Evolutionary conservation across 306 rosid genomes (phyloP), one percentile per base, ranked within the genome.

Genomic region (Cucumis hystrix): DNA sequence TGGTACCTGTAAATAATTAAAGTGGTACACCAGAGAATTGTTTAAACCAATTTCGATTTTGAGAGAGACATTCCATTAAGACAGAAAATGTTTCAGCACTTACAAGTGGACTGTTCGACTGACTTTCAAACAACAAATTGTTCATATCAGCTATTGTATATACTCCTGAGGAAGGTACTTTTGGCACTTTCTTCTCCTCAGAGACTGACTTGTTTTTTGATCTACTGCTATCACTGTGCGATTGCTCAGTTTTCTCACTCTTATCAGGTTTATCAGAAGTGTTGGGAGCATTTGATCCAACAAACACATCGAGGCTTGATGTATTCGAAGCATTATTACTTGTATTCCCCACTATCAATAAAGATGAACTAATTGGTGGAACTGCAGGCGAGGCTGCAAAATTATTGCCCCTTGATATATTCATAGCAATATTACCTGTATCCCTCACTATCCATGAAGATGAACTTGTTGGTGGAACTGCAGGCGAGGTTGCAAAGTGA

Each of bases 81-180:
- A 65, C 79, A 33, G 37, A 33, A 74, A 61, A 21, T 79, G 70
- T 43, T 6, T 70, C 59, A 41, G 77, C 23, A 80, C 89, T 74
- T 86, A 95, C 98, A 92, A 86, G 77, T 6, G 93, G 85, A 58
- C 60, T 68, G 76, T 75, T 81, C 0, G 91, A 83, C 41, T 37
- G 88, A 69, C 84, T 86, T 79, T 86, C 87, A 77, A 85, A 78
- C 77, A 90, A 83, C 60, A 87, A 71, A 58, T 82, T 77, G 33
- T 88, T 61, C 98, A 90, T 95, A 45, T 92, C 93, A 60, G 96
- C 85, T 64, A 95, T 69, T 47, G 92, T 35, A 82, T 79, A 87
- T 60, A 79, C 79, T 55, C 79, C 87, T 52, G 84, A 79, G 60
- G 65, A 70, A 40, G 85, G 78, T 49, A 60, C 35, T 76, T 66